Evolutionary conservation across 163 green algal species (phyloP), one percentile per base, ranked within the genome.

Genomic region (Volvox carteri): DNA sequence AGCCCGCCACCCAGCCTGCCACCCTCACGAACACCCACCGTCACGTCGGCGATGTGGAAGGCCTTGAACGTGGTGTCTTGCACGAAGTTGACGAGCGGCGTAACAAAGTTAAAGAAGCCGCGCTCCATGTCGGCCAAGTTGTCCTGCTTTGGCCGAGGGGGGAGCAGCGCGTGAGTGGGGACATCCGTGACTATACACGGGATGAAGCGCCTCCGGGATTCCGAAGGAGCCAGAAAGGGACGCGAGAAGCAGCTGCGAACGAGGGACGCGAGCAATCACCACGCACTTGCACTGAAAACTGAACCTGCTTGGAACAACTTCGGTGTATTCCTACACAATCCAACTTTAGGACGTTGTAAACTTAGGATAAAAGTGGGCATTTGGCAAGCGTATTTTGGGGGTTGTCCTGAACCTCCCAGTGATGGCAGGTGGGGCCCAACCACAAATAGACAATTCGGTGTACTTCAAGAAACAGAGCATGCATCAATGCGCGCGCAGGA

Each of bases 1-100:
- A n/a, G n/a, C n/a, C n/a, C n/a, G n/a, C n/a, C n/a, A n/a, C n/a
- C n/a, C n/a, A n/a, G n/a, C n/a, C n/a, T n/a, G n/a, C n/a, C n/a
- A n/a, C n/a, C n/a, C n/a, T n/a, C n/a, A n/a, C n/a, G n/a, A n/a
- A 5, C n/a, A 12, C 84, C 4, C 68, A 89, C 70, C 30, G 52
- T 76, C 44, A 30, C 35, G 52, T 89, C 84, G 25, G 70, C 39
- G 37, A 89, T 83, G 84, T 41, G 6, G 84, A 89, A 74, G 25
- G 50, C 70, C 48, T 83, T 89, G 84, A 30, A 83, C 25, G 68
- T 62, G 84, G 50, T 89, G 68, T 84, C 84, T 68, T 89, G 84
- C 0, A 84, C 65, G 54, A 89, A 89, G 84, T 62, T 89, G 48
- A 83, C 16, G 52, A 84, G 19, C 37, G 84, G 84, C 12, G 84